Evolutionary conservation across 306 rosid species (phyloP), one percentile per base, ranked within the genome.

Genomic region (Betula pendula): DNA sequence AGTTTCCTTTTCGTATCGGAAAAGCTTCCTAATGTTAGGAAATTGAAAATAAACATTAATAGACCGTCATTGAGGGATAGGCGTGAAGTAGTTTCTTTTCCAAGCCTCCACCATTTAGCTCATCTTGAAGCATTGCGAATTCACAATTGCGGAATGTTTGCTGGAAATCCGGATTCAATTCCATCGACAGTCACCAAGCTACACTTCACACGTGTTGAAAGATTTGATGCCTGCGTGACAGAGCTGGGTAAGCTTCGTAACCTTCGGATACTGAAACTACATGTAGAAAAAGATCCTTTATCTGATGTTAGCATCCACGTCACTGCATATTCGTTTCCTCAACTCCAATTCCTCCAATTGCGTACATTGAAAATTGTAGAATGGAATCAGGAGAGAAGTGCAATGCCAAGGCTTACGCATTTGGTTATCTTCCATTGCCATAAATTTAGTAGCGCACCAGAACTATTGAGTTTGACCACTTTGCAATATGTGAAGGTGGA

Each of bases 291-390:
- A n/a, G n/a, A n/a, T n/a, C n/a, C n/a, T n/a, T n/a, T n/a, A n/a
- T n/a, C n/a, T n/a, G n/a, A n/a, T n/a, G n/a, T 7, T n/a, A n/a
- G n/a, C n/a, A n/a, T n/a, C 3, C 17, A n/a, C 19, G 25, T 5
- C 4, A 0, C 0, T 13, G 33, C 4, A 4, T 1, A 5, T 7
- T 20, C 16, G n/a, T 69, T 69, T 44, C 51, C 20, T 2, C 15
- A 44, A 44, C 55, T 69, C n/a, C 9, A 0, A 24, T 12, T 10
- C 19, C 17, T 42, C 45, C 1, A 43, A 13, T 42, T 69, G 55
- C 0, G 9, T 0, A 1, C 0, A 0, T 44, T 13, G n/a, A 3
- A 3, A 22, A 42, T 68, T n/a, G 1, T 22, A 19, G 1, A 1
- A 10, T 52, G 58, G 58, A 7, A 52, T 2, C 4, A n/a, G 12